Evolutionary conservation across 768 basidiomycete species (phyloP).

Genomic region (Lenzites betulinus): DNA sequence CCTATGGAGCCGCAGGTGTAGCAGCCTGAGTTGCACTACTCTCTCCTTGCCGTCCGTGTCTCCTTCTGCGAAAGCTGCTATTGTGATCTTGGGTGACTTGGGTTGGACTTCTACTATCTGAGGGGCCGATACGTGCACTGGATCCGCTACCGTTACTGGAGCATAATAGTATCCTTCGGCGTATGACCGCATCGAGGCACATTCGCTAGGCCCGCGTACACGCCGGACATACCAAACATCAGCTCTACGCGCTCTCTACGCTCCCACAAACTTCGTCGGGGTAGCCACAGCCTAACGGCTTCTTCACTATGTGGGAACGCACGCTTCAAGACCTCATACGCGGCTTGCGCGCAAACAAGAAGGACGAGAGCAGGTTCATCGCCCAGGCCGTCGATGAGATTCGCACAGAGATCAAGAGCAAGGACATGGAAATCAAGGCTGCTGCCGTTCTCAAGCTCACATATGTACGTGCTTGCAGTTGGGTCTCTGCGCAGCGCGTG

Average conservation of each 20-base stretch:
- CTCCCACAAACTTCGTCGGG: background rate
- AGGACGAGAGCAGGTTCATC: constrained; percentile 90
- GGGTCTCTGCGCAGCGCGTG: constrained; percentile 3
- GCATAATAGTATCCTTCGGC: background rate
- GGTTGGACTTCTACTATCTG: no score
- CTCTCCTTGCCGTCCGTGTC: background rate
- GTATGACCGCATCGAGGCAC: background rate
- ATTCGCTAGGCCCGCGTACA: background rate
- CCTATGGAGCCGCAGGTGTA: background rate
- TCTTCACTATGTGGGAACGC: constrained; percentile 83
- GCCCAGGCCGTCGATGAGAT: constrained; percentile 94
- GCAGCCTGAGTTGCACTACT: background rate
- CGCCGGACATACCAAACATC: background rate
- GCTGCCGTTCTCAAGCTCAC: constrained; percentile 94
- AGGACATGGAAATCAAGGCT: constrained; percentile 97
- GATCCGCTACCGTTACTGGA: no score
- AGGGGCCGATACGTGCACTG: no score
- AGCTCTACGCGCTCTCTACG: no score
- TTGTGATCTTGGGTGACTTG: background rate
- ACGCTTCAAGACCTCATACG: constrained; percentile 95
- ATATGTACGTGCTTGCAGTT: constrained; percentile 67
- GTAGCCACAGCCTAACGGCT: background rate
- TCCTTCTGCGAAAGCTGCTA: background rate
- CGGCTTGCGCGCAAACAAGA: constrained; percentile 93
- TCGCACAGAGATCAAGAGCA: constrained; percentile 83